phyloP scores from a whole-genome alignment of 495 filamentous ascomycete genomes.

The Aspergillus egyptiacus region DNA sequence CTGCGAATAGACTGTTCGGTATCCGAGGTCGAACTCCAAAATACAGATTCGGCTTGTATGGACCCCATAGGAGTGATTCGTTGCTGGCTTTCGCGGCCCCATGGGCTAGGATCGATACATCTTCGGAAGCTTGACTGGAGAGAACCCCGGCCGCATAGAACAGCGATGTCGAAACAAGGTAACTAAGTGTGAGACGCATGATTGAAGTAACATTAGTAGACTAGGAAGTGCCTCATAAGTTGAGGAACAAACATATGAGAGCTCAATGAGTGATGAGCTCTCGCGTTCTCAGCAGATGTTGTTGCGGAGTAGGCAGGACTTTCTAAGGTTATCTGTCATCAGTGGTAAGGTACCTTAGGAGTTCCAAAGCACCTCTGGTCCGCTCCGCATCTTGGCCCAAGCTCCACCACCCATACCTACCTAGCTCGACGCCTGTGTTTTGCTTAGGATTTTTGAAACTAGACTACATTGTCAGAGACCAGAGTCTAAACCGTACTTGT shows the following conservation, averaged over 20 bases:
- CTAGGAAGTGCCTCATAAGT: conserved; percentile 14
- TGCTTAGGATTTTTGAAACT: not conserved
- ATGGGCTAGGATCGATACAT: conserved; percentile 37
- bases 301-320: conserved; percentile 9
- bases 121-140: conserved; percentile 28
- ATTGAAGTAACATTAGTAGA: conserved; percentile 25
- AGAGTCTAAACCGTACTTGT: no score
- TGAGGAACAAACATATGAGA: conserved; percentile 8
- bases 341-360: conserved; percentile 21
- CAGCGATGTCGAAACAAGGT: conserved; percentile 26
- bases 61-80: conserved; percentile 89
- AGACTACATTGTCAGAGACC: no score
- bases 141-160: conserved; percentile 29
- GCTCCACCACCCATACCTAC: conserved; percentile 18
- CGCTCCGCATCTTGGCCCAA: conserved; percentile 40
- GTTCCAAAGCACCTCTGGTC: conserved; percentile 15
- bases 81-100: conserved; percentile 57
- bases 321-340: conserved; percentile 23
- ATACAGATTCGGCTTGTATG: conserved; percentile 92
- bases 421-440: not conserved
- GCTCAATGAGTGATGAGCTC: not conserved
- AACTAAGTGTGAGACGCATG: conserved; percentile 30
- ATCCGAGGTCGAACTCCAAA: conserved; percentile 88
- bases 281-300: not conserved
- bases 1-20: conserved; percentile 75